Conservation (phyloP, 2,329 filamentous ascomycete species). For the Microdochium paspali region DNA sequence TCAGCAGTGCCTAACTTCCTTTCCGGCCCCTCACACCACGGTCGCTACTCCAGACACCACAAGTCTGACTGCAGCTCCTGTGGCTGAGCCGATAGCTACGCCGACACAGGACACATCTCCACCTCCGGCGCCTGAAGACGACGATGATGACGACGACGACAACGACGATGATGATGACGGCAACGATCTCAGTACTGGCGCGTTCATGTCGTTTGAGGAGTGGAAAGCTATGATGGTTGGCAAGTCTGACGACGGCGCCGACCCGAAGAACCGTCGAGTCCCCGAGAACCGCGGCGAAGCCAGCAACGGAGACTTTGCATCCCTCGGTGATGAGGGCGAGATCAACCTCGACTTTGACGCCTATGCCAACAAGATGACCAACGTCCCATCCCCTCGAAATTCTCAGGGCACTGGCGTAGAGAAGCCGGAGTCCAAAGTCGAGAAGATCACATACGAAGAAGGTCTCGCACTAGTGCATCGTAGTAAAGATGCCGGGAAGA, state of each 20-base stretch:
- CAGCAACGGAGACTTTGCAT: constrained; percentile 60
- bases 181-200: constrained; percentile 52
- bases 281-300: constrained; percentile 37
- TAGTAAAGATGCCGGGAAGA: constrained; percentile 91
- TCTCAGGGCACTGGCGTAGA: constrained; percentile 9
- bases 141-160: constrained; percentile 54
- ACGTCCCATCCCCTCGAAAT: constrained; percentile 21
- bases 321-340: constrained; percentile 79
- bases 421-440: constrained; percentile 22
- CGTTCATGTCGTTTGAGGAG: constrained; percentile 95
- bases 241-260: constrained; percentile 59
- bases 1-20: constrained; percentile 63
- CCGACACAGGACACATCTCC: constrained; percentile 7
- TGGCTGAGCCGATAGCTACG: constrained; percentile 7
- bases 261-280: constrained; percentile 55
- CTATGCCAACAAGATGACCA: constrained; percentile 34
- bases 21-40: constrained; percentile 12
- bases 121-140: constrained; percentile 27
- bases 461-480: constrained; percentile 48
- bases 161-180: constrained; percentile 52
- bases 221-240: constrained; percentile 94
- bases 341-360: constrained; percentile 54
- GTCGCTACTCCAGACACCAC: constrained; percentile 7
- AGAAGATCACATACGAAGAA: constrained; percentile 35
- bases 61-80: constrained; percentile 8